A percentile compares a stretch with the other conserved stretches of the same genome.
Evolutionary conservation across 2,329 filamentous ascomycete species (phyloP).

Genomic region (Coniochaeta hoffmannii): DNA sequence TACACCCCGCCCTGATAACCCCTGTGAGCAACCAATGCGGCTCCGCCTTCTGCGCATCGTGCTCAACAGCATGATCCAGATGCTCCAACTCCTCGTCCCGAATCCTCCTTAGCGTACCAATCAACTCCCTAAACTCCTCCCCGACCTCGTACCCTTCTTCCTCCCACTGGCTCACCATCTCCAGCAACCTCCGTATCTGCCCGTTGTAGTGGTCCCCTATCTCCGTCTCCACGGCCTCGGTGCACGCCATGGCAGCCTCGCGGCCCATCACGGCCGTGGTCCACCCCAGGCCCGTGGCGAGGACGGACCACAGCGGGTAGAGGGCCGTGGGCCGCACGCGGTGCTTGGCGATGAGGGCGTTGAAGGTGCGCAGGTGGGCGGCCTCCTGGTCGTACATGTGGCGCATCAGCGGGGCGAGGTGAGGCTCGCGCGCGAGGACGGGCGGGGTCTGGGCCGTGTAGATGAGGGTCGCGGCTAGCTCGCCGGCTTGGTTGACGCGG

Average conservation of each 20-base stretch:
- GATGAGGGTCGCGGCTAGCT: constrained; percentile 93
- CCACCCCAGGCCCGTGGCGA: constrained; percentile 81
- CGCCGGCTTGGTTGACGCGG: constrained; percentile 94
- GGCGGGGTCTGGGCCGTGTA: constrained; percentile 83
- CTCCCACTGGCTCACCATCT: constrained; percentile 74
- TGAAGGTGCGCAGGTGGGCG: constrained; percentile 81
- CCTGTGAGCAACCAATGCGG: constrained; percentile 86
- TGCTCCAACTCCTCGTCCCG: constrained; percentile 96
- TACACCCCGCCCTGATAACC: constrained; percentile 82
- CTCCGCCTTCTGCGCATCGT: constrained; percentile 83
- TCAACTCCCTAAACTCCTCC: constrained; percentile 65
- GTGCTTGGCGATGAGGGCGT: constrained; percentile 72
- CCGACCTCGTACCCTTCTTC: constrained; percentile 72
- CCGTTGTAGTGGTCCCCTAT: constrained; percentile 94
- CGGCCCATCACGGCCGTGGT: constrained; percentile 80
- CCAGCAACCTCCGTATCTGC: constrained; percentile 74
- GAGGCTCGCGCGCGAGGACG: constrained; percentile 72
- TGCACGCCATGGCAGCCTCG: constrained; percentile 97
- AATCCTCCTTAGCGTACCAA: constrained; percentile 71
- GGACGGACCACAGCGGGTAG: constrained; percentile 80
- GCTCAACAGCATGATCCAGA: constrained; percentile 86
- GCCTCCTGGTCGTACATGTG: constrained; percentile 99
- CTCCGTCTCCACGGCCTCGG: constrained; percentile 96
- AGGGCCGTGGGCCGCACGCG: constrained; percentile 87
- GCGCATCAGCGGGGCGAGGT: constrained; percentile 83